Evolutionary conservation across 257 asterid genomes (phyloP), one percentile per base, ranked within the genome.

Genomic region (Solanum rostratum): DNA sequence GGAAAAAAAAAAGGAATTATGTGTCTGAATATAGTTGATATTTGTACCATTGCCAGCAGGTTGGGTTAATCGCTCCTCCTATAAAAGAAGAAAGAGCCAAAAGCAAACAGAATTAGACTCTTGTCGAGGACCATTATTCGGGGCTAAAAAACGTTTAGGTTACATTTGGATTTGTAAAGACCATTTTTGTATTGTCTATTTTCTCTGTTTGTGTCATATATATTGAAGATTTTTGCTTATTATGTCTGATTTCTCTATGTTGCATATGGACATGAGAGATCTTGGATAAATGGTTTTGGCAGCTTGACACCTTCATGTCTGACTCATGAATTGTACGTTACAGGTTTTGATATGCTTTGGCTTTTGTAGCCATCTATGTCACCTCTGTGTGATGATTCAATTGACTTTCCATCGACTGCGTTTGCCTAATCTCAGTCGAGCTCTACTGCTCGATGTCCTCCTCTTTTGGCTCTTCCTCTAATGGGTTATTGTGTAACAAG

Each of bases 1-100:
- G 87, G 89, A 33, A 33, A 49, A 83, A 88, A 57, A 20, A 68
- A 80, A 87, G 88, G 87, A 59, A n/a, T 79, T 87, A 84, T 84
- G 81, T 81, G 86, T 84, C 85, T 86, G 88, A 85, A 90, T 84
- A 86, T 87, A 86, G 88, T 88, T 73, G 30, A 86, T 85, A 84
- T 85, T 83, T 89, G 93, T 88, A 86, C 71, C 88, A 88, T 87
- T 82, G 69, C 84, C 78, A 79, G 57, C 84, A 82, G 78, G 84
- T 71, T 87, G 91, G 88, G 85, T 83, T 78, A 85, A 83, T 83
- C 24, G 37, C 85, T 68, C 52, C 29, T 30, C 74, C 88, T 87
- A 50, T 65, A 83, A 80, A 85, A 88, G 85, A 70, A 43, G 84
- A 82, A 83, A 50, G 83, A 43, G 83, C 49, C 85, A 79, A 84